phyloP scores from a whole-genome alignment of 2,329 filamentous ascomycete genomes.

The Monosporascus cannonballus region DNA sequence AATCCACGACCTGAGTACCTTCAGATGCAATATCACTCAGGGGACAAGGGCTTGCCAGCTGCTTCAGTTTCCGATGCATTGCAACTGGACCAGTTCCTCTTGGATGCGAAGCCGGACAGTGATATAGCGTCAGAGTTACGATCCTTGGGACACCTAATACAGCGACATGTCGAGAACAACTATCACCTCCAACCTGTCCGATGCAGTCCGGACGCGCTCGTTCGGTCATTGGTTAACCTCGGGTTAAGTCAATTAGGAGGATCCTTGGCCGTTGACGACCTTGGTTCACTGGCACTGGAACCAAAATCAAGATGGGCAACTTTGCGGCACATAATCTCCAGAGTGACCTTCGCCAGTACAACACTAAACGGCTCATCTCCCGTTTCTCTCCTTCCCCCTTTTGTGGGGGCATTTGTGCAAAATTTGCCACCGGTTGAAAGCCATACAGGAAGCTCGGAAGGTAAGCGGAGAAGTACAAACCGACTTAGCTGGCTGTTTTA shows the following conservation, averaged over 20 bases:
- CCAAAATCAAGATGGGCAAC: constrained; percentile 25
- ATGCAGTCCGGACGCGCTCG: constrained; percentile 11
- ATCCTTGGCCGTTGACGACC: constrained; percentile 1
- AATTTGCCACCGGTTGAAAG: constrained; percentile 22
- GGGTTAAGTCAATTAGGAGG: constrained; percentile 16
- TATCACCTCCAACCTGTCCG: constrained; percentile 27
- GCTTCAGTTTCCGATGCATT: constrained; percentile 3
- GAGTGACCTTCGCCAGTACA: constrained; percentile 29
- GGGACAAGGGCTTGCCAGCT: constrained; percentile 13
- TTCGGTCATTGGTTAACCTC: constrained; percentile 18
- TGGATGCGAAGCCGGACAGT: constrained; percentile 30
- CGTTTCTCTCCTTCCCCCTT: constrained; percentile 31
- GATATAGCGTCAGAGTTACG: constrained; percentile 27
- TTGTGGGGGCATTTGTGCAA: constrained; percentile 24
- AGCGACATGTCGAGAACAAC: constrained; percentile 33
- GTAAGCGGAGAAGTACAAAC: constrained; percentile 17
- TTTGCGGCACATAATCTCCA: constrained; percentile 33
- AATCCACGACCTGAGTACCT: constrained; percentile 5
- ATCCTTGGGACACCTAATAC: constrained; percentile 28
- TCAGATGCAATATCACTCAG: constrained; percentile 4
- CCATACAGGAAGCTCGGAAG: constrained; percentile 18
- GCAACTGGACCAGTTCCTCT: constrained; percentile 29
- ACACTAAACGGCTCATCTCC: constrained; percentile 19
- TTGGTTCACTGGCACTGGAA: constrained; percentile 26
- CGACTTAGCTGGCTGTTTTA: background rate